Evolutionary conservation across 257 asterid species (phyloP).

Genomic region (Gardenia jasminoides): DNA sequence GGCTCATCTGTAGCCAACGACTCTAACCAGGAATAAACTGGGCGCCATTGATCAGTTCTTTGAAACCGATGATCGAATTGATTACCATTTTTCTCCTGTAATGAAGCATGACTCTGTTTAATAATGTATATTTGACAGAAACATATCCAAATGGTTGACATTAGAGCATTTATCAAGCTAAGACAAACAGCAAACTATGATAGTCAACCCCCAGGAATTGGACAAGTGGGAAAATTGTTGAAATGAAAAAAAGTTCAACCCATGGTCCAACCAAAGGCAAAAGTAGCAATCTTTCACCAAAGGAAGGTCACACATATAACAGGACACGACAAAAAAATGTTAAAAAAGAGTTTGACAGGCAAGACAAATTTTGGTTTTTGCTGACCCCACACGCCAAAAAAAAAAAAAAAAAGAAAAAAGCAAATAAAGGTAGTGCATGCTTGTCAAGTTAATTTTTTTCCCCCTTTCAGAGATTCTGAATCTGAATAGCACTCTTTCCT

Average conservation of each 20-base stretch:
- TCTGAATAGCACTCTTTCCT: no score
- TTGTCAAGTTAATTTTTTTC: no score
- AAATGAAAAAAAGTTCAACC: not conserved
- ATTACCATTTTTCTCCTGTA: slow-evolving; percentile 35
- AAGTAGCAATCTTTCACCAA: not conserved
- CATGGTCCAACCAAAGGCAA: not conserved
- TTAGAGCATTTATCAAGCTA: not conserved
- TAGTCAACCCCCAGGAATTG: not conserved
- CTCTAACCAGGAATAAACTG: slow-evolving; percentile 88
- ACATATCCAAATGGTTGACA: not conserved
- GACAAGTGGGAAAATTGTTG: not conserved
- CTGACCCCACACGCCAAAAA: not conserved
- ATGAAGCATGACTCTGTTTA: slow-evolving; percentile 2
- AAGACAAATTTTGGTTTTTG: not conserved
- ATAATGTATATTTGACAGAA: not conserved
- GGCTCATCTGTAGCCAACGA: slow-evolving; percentile 74
- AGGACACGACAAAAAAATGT: not conserved
- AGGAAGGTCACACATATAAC: not conserved
- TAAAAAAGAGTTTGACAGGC: not conserved
- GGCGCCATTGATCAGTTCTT: slow-evolving; percentile 97
- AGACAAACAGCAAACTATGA: not conserved
- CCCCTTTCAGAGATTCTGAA: no score
- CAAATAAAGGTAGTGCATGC: no score
- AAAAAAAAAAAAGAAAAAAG: not conserved
- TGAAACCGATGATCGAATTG: slow-evolving; percentile 79